A percentile compares a stretch with the other conserved stretches of the same genome.
These are phyloP conservation scores for Trichosanthes cucumerina DNA, from an alignment of 306 rosid species.

Conservation along the genomic window DNA sequence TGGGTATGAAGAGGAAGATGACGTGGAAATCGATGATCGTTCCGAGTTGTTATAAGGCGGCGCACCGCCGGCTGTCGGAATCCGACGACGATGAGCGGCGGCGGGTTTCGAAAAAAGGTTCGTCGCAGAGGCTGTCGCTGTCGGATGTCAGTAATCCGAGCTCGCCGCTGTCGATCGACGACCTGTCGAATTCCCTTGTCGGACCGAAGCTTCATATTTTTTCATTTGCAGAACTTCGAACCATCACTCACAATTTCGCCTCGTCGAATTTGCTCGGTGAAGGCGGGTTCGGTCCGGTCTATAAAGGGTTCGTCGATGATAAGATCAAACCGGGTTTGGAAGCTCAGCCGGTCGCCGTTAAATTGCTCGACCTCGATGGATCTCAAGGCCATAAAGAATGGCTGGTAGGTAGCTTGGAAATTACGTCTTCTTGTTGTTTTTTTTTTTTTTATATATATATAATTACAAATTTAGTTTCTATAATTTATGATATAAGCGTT, in stretches of 20 bases:
- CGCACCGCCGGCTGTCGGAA: slow-evolving; percentile 18
- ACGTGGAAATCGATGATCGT: slow-evolving; percentile 68
- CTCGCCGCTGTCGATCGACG: slow-evolving; percentile 34
- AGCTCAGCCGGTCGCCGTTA: slow-evolving; percentile 78
- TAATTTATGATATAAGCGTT: not conserved
- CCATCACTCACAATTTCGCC: slow-evolving; percentile 50
- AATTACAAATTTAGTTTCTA: not conserved
- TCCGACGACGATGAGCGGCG: slow-evolving; percentile 11
- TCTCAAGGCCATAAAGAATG: slow-evolving; percentile 85
- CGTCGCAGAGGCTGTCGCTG: slow-evolving; percentile 50
- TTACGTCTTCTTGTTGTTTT: too few species aligned
- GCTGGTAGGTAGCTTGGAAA: slow-evolving; percentile 38
- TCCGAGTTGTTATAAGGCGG: slow-evolving; percentile 44
- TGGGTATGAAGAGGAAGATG: slow-evolving; percentile 21
- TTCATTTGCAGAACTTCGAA: slow-evolving; percentile 49
- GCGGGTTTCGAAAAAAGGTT: slow-evolving; percentile 22
- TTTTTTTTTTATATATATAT: too few species aligned
- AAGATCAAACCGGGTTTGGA: slow-evolving; percentile 44
- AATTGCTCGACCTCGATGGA: slow-evolving; percentile 63
- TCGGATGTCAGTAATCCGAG: slow-evolving; percentile 53
- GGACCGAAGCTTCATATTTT: slow-evolving; percentile 55
- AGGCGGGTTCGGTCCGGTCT: slow-evolving; percentile 88
- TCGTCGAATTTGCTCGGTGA: slow-evolving; percentile 68
- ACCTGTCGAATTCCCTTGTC: slow-evolving; percentile 55
- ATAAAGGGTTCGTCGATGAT: slow-evolving; percentile 66